Evolutionary conservation across 768 basidiomycete genomes (phyloP).

Genomic region (Russula olivacea): DNA sequence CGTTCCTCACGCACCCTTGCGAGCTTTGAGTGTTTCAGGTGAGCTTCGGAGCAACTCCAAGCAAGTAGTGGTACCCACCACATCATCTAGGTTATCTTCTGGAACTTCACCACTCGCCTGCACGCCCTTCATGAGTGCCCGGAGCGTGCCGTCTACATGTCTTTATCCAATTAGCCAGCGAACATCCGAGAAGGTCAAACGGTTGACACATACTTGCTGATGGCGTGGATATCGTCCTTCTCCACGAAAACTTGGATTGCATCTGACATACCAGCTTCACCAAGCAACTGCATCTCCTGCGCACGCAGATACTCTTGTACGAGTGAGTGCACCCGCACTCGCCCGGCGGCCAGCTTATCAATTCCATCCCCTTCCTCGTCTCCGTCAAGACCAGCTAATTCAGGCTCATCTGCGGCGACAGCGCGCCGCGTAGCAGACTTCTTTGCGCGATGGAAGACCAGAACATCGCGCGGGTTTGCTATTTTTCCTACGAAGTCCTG

Average conservation of each 20-base stretch:
- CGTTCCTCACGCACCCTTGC: conserved; percentile 64
- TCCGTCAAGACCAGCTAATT: conserved; percentile 56
- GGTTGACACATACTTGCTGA: conserved; percentile 60
- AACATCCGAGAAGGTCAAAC: background rate
- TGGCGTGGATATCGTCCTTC: conserved; percentile 94
- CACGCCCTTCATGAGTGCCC: conserved; percentile 60
- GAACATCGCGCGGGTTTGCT: conserved; percentile 91
- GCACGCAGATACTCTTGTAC: conserved; percentile 89
- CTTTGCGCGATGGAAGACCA: conserved; percentile 85
- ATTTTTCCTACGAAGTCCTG: conserved; percentile 88
- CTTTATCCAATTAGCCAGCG: conserved; percentile 33
- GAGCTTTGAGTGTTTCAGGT: conserved; percentile 40
- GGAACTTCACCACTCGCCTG: conserved; percentile 57
- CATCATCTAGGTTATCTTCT: conserved; percentile 71
- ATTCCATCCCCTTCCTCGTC: conserved; percentile 21
- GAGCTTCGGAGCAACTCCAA: background rate
- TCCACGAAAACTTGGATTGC: conserved; percentile 95
- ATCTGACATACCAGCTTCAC: conserved; percentile 85
- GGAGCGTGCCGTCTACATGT: conserved; percentile 58
- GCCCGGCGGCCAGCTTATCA: conserved; percentile 44
- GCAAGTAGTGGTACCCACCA: conserved; percentile 40
- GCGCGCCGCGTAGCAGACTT: conserved; percentile 43
- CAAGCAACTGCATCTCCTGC: conserved; percentile 88
- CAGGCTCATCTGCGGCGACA: conserved; percentile 77
- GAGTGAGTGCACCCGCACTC: conserved; percentile 79